Percentiles rank a stretch among this genome's conserved stretches.
Evolutionary conservation across 2,329 filamentous ascomycete species (phyloP).

Genomic region (Periglandula ipomoeae): DNA sequence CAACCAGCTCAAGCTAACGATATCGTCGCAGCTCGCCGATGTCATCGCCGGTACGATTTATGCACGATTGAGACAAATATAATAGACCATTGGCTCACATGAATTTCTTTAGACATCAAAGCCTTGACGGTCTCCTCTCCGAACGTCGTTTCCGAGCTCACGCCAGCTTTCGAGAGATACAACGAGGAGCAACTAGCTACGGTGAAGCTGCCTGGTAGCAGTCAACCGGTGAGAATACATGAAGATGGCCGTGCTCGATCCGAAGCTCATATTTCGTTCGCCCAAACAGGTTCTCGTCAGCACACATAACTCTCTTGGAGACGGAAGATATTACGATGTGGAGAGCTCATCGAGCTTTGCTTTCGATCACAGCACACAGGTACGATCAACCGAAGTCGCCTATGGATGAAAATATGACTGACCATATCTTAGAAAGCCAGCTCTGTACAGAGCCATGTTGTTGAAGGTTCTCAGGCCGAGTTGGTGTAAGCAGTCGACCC

Average conservation of each 20-base stretch:
- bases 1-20: conserved; percentile 19
- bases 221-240: conserved; percentile 39
- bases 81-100: neutral
- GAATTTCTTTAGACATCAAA: conserved; percentile 97
- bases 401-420: neutral
- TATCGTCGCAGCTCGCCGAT: conserved; percentile 61
- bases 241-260: too few relatives aligned
- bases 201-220: conserved; percentile 80
- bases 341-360: conserved; percentile 81
- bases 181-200: conserved; percentile 91
- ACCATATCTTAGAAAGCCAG: conserved; percentile 60
- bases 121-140: conserved; percentile 64
- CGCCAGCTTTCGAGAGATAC: conserved; percentile 83
- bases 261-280: neutral
- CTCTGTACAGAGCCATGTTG: conserved; percentile 64
- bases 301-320: conserved; percentile 72
- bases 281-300: conserved; percentile 67
- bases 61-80: neutral
- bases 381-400: conserved; percentile 20
- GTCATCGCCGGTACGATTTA: conserved; percentile 65
- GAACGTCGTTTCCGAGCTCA: conserved; percentile 60
- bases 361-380: conserved; percentile 77
- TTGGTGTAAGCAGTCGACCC: conserved; percentile 59
- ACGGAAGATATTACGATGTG: conserved; percentile 80
- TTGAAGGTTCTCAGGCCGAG: conserved; percentile 69